Evolutionary conservation across 345 rosid species (phyloP).

Genomic region (Ceriops zippeliana): DNA sequence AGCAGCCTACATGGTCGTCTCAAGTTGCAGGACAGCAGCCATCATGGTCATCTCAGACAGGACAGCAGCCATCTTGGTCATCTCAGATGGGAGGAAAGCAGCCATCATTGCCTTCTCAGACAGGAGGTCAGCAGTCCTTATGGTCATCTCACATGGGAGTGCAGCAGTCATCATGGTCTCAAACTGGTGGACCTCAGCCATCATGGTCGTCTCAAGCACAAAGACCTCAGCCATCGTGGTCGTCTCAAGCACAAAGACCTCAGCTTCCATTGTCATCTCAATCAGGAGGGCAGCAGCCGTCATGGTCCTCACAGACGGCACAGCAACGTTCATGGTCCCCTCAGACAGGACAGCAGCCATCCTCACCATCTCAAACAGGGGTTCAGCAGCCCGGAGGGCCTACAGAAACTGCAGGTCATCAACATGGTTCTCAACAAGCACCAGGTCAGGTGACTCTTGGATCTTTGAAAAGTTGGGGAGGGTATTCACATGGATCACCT

Average conservation of each 20-base stretch:
- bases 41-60: constrained; percentile 9
- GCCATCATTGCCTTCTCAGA: background rate
- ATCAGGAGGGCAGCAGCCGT: constrained; percentile 1
- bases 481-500: background rate
- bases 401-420: background rate
- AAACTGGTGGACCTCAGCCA: constrained; percentile 3
- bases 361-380: background rate
- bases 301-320: background rate
- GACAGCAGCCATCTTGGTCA: constrained; percentile 11
- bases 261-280: constrained; percentile 2
- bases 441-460: constrained; percentile 5
- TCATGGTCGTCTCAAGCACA: constrained; percentile 25
- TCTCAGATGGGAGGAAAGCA: constrained; percentile 11
- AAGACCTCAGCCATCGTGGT: constrained; percentile 18
- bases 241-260: constrained; percentile 12
- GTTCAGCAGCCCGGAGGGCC: constrained; percentile 3
- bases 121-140: background rate
- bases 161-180: constrained; percentile 13
- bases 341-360: constrained; percentile 3
- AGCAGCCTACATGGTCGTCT: too few relatives aligned
- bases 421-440: constrained; percentile 3
- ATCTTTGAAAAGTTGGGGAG: background rate
- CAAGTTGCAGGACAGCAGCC: background rate
- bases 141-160: constrained; percentile 15
- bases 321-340: background rate